phyloP scores from a whole-genome alignment of 1,284 basidiomycete genomes.

The Caloboletus firmus region DNA sequence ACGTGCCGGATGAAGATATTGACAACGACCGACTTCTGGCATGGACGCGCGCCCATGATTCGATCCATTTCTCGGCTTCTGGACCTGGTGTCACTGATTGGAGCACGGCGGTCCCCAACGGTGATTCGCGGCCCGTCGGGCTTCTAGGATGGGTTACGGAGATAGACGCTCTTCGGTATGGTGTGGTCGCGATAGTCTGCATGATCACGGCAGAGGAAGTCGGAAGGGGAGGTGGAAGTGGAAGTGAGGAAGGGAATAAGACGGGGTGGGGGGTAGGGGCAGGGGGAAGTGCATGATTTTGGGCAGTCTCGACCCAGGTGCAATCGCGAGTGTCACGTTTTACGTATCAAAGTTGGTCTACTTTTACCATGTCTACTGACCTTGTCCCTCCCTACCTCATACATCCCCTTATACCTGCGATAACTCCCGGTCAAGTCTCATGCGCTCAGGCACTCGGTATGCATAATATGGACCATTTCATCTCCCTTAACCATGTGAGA shows the following conservation, averaged over 20 bases:
- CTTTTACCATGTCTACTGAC: conserved; percentile 23
- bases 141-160: conserved; percentile 17
- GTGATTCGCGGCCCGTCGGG: conserved; percentile 22
- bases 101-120: conserved; percentile 6
- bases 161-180: conserved; percentile 22
- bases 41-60: conserved; percentile 52
- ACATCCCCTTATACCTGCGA: conserved; percentile 49
- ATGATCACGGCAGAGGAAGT: conserved; percentile 8
- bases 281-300: conserved; percentile 6
- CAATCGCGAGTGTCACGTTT: conserved; percentile 5
- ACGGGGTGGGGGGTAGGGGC: conserved; percentile 1
- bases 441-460: conserved; percentile 52
- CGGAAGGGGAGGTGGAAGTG: not conserved
- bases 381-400: conserved; percentile 59
- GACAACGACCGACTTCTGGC: conserved; percentile 48
- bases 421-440: conserved; percentile 37
- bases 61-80: conserved; percentile 58
- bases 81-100: conserved; percentile 26
- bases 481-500: not conserved
- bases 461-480: conserved; percentile 29
- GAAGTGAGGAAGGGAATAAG: conserved; percentile 1
- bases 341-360: conserved; percentile 17
- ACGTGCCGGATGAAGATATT: not conserved
- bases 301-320: not conserved
- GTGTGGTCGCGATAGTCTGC: conserved; percentile 12